Base-by-base conservation (phyloP, 2,329 filamentous ascomycete species). In the Didymella segeticola region DNA sequence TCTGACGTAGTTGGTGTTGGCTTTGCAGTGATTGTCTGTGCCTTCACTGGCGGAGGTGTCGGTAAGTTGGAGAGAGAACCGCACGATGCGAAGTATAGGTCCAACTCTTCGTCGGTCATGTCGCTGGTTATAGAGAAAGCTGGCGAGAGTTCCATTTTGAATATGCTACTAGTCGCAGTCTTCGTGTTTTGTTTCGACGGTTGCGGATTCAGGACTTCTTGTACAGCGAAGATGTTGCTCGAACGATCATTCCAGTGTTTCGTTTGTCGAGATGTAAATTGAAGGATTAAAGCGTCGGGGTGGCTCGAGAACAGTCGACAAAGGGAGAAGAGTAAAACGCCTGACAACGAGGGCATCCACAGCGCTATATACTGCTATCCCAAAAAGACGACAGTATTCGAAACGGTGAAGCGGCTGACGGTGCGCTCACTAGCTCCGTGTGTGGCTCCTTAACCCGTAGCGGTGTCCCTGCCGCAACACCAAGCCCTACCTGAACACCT, bases 41-140 rank as follows among this genome's bases (percentile, higher is more conserved):
- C 62, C 60, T 68, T 72, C 46, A 62, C 63, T 17, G 70, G 71
- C n/a, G 75, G 75, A 50, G 75, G 75, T 14, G 75, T 77, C 6
- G 75, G 75, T 19, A 76, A 62, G 59, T 71, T 75, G 26, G 73
- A 76, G 33, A 76, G 62, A 39, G 73, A 74, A 22, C 72, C 69
- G 38, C 71, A 77, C 47, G 58, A 70, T 33, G 70, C 73, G 57
- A 77, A 73, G 61, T 75, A 76, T 50, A 58, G 59, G 39, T 76
- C 75, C 58, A 75, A 50, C 53, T 75, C 72, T 47, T 74, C 73
- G 50, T 74, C 69, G 38, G 71, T 72, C 61, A 74, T 64, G 60
- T 74, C 66, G 63, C 64, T 60, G 56, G 57, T 62, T 29, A 61
- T 41, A 4, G 66, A 68, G 27, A 65, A 53, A 12, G 68, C 66